Base-by-base conservation (phyloP, 2,329 filamentous ascomycete genomes). In the Alternaria arborescens region DNA sequence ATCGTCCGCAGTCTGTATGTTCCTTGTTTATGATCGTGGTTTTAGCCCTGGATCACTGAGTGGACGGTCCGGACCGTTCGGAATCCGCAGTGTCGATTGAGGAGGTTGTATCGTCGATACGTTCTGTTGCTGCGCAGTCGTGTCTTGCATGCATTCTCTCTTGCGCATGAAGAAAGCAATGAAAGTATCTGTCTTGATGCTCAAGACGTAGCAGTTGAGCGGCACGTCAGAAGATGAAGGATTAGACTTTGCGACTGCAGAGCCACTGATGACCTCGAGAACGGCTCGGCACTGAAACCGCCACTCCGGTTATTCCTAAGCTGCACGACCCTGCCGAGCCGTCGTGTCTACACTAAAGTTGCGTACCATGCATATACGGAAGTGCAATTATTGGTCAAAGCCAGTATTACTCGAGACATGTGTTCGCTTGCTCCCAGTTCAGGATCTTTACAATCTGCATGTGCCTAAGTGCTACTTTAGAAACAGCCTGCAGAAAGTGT, bases 331-430 rank as follows among this genome's bases (percentile, higher is more conserved):
- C 36, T 52, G 26, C 52, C 55, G 51, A 58, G 51, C 52, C 55
- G 55, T 50, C 34, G 41, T 41, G 16, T 46, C 43, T 55, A 64
- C 47, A 64, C 61, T 61, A 61, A 66, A 64, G 46, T 51, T 38
- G 50, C 50, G 42, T 26, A 16, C 52, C 43, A 51, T 64, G 60
- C 61, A 59, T 61, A 52, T 41, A 57, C 46, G 55, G 52, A 56
- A 36, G 24, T 38, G n/a, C 58, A 42, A 36, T 44, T 48, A 50
- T 55, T 54, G 44, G 32, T 28, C 34, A 47, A 36, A 54, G 40
- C 54, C 54, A 57, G 40, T 52, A 52, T 42, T 43, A 16, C 32
- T 24, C 38, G 30, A 47, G 50, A 58, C 51, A 10, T 44, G 38
- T 40, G 38, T 22, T 50, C 43, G 43, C 51, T 28, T 57, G 38